Conservation (phyloP, 441 rosid species). For the Croton setiger region DNA sequence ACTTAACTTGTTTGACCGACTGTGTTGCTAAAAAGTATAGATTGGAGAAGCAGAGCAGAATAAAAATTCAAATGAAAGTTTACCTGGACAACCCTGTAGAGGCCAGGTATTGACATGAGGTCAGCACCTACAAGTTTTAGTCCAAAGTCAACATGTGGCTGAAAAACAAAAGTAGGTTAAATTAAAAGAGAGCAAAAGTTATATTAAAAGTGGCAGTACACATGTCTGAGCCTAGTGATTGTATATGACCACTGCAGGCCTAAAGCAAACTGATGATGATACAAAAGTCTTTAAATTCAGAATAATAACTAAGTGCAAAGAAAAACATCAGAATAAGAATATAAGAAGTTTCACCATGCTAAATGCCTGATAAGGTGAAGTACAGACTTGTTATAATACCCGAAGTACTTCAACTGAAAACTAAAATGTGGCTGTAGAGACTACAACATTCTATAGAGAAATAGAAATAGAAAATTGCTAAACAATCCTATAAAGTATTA, state of each 20-base stretch:
- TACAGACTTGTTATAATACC: background rate
- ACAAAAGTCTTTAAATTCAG: too few species aligned
- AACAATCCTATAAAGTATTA: background rate
- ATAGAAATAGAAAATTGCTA: background rate
- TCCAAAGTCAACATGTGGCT: slow-evolving; percentile 98
- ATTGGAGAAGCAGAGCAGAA: background rate
- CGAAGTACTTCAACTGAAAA: background rate
- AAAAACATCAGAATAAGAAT: too few species aligned
- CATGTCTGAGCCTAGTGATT: background rate
- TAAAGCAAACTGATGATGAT: too few species aligned
- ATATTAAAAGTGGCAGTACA: background rate
- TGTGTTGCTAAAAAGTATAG: background rate
- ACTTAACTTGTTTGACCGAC: background rate
- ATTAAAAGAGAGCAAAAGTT: slow-evolving; percentile 1
- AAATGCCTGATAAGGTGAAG: background rate
- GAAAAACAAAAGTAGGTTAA: slow-evolving; percentile 26
- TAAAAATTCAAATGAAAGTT: slow-evolving; percentile 10
- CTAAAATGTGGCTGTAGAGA: background rate
- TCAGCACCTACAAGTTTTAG: slow-evolving; percentile 94
- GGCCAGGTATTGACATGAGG: slow-evolving; percentile 97
- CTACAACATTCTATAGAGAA: background rate
- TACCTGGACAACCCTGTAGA: slow-evolving; percentile 93
- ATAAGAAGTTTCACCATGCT: too few species aligned
- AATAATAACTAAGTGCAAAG: too few species aligned
- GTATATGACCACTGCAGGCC: too few species aligned